Base-by-base conservation (phyloP, 495 filamentous ascomycete species). In the Tuber borchii region DNA sequence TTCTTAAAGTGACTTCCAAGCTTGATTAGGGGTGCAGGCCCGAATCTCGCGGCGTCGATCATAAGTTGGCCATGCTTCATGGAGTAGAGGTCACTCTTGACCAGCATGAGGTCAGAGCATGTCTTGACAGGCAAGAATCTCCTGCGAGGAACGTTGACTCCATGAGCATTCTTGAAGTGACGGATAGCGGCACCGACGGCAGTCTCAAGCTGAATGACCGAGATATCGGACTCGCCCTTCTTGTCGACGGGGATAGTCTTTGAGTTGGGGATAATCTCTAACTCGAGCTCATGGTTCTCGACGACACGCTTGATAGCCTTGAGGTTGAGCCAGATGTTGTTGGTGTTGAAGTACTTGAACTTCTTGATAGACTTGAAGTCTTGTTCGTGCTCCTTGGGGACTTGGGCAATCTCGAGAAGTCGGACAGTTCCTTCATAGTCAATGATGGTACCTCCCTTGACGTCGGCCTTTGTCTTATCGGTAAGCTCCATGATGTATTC, bases 361-460 rank as follows among this genome's bases (percentile, higher is more conserved):
- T 99, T 99, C 91, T 98, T 99, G 88, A 99, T 99, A 71, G 95
- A 97, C 91, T 99, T 99, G 93, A 99, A 99, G 87, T 99, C 95
- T 87, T 99, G 97, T 83, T 93, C 92, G 87, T 99, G 95, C 87
- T 98, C 93, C 89, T 97, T 98, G 86, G 96, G 95, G n/a, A 99
- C 95, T 87, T 99, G 95, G 19, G 95, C 95, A 79, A 99, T 97
- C 89, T 99, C 95, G 48, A 99, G 90, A 56, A 99, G 91, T 82
- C 95, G 94, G 79, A 93, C 95, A 76, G 92, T 93, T 81, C 94
- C 94, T 83, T 99, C 95, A 85, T 97, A 97, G 87, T 99, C 94
- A 84, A 99, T 99, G 87, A 99, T 99, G 83, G 95, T 99, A 87
- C 95, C 95, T 90, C 95, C 95, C 91, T 99, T 99, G 85, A 99